phyloP scores from a whole-genome alignment of 768 basidiomycete species.

The Pisolithus sp. region DNA sequence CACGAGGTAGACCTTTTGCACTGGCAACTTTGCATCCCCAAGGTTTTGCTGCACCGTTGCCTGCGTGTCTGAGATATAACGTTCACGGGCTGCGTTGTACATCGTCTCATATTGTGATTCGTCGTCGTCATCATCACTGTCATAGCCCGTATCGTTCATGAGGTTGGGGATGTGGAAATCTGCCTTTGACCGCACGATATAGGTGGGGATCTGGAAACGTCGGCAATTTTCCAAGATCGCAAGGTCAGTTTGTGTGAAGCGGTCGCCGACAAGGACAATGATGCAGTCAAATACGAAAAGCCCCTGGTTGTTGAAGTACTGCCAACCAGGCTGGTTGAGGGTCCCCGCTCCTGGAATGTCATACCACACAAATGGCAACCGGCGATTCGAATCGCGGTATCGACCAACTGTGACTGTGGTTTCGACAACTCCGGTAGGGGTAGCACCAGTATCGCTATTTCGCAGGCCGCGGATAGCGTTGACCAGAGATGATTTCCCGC shows the following conservation, averaged over 20 bases:
- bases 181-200: slow-evolving; percentile 24
- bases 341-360: slow-evolving; percentile 1
- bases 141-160: not conserved
- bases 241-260: slow-evolving; percentile 20
- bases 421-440: slow-evolving; percentile 17
- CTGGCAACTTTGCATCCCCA: slow-evolving; percentile 3
- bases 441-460: slow-evolving; percentile 12
- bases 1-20: slow-evolving; percentile 10
- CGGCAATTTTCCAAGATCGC: slow-evolving; percentile 19
- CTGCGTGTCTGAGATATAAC: slow-evolving; percentile 10
- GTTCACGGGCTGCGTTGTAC: slow-evolving; percentile 4
- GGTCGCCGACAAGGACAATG: slow-evolving; percentile 15
- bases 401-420: slow-evolving; percentile 11
- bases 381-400: not conserved
- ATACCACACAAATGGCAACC: not conserved
- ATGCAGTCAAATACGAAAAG: slow-evolving; percentile 1
- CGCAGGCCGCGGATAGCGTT: slow-evolving; percentile 22
- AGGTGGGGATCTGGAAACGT: slow-evolving; percentile 19
- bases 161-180: slow-evolving; percentile 6
- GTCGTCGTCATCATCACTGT: not conserved
- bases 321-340: not conserved
- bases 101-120: not conserved
- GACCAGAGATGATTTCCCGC: slow-evolving; percentile 25
- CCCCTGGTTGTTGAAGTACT: slow-evolving; percentile 1
- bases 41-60: slow-evolving; percentile 7